Evolutionary conservation across 1,139 yeast genomes (phyloP).

Genomic region (Meyerozyma sp.): DNA sequence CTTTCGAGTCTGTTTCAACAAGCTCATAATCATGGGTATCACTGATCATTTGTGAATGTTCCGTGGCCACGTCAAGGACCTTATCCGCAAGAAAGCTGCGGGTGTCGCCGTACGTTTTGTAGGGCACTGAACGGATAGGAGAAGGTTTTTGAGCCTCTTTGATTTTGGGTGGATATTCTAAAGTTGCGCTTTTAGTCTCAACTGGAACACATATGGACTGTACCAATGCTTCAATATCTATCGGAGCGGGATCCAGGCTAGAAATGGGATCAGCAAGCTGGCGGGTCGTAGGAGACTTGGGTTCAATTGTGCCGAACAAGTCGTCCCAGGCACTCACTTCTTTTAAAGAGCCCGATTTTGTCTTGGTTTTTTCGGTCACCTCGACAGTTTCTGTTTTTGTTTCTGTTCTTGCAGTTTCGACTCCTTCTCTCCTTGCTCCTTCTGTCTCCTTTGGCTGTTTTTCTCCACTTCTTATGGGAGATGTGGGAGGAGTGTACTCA

Average conservation of each 20-base stretch:
- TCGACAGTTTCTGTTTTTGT: not conserved
- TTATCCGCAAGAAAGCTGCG: not conserved
- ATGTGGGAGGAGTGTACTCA: not conserved
- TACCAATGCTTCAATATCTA: not conserved
- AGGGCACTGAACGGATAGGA: no score
- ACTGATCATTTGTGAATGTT: not conserved
- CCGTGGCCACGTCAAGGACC: not conserved
- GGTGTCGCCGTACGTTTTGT: not conserved
- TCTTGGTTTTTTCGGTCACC: not conserved
- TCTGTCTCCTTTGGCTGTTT: not conserved
- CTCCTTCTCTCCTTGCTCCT: not conserved
- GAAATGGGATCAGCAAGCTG: no score
- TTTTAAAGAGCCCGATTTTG: not conserved
- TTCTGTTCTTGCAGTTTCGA: no score
- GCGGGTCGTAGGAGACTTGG: not conserved
- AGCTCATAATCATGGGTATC: not conserved
- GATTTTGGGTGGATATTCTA: no score
- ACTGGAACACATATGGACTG: not conserved
- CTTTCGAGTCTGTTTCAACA: not conserved
- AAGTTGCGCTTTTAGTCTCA: not conserved
- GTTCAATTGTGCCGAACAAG: not conserved
- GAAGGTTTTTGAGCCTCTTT: not conserved
- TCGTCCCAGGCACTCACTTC: not conserved
- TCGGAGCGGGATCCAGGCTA: no score
- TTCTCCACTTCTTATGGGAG: not conserved